phyloP scores from a whole-genome alignment of 2,329 filamentous ascomycete genomes.

The Cercospora sp. region DNA sequence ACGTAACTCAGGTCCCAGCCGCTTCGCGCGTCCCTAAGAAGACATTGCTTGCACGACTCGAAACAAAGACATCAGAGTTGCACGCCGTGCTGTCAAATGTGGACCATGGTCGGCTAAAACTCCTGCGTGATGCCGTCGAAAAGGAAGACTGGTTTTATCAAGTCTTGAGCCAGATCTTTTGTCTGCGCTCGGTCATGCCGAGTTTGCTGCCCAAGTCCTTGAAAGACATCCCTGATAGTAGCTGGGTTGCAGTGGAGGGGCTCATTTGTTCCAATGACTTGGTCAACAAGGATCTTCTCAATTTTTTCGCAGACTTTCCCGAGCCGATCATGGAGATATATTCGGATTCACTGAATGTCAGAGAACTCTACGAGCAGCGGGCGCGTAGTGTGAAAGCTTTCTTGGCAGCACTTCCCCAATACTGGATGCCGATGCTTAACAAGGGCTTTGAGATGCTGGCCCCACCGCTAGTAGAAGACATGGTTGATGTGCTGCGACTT shows the following conservation, averaged over 20 bases:
- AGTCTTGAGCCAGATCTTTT: constrained; percentile 65
- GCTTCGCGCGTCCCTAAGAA: constrained; percentile 19
- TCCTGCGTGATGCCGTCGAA: constrained; percentile 60
- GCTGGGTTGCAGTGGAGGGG: constrained; percentile 42
- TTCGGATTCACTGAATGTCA: constrained; percentile 40
- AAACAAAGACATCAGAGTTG: constrained; percentile 7
- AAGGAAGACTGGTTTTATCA: constrained; percentile 64
- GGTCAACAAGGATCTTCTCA: constrained; percentile 44
- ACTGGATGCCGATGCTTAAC: constrained; percentile 26
- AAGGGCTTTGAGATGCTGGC: constrained; percentile 42
- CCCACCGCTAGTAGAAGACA: constrained; percentile 60
- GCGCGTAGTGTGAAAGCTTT: constrained; percentile 27
- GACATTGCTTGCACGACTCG: constrained; percentile 15
- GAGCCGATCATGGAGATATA: constrained; percentile 43
- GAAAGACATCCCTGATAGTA: constrained; percentile 38
- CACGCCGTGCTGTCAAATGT: neutral
- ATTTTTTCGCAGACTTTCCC: constrained; percentile 57
- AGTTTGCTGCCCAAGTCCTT: constrained; percentile 43
- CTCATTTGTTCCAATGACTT: constrained; percentile 51
- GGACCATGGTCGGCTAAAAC: constrained; percentile 48
- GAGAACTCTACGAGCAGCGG: constrained; percentile 43
- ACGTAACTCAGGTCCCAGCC: neutral
- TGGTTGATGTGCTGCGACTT: constrained; percentile 52
- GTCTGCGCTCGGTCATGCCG: constrained; percentile 53
- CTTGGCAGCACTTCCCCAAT: constrained; percentile 29